These are phyloP conservation scores for Oemleria cerasiformis DNA, from an alignment of 306 rosid genomes.

Conservation along the genomic window DNA sequence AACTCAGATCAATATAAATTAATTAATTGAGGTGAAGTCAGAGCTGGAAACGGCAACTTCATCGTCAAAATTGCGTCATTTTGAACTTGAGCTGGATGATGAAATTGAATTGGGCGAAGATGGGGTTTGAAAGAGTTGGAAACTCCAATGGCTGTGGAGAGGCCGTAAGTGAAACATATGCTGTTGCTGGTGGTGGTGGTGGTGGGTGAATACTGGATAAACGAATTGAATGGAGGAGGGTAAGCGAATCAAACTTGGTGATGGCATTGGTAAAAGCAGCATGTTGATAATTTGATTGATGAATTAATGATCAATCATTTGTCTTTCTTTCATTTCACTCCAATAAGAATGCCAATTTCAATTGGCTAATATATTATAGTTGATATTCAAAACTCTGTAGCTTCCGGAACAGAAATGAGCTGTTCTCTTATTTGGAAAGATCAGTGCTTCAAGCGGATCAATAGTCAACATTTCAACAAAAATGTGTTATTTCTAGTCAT, in stretches of 20 bases:
- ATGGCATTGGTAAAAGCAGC: constrained; percentile 39
- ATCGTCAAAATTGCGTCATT: constrained; percentile 33
- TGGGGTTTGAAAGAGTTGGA: constrained; percentile 27
- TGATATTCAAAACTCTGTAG: too few relatives aligned
- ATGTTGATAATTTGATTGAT: neutral
- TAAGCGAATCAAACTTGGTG: constrained; percentile 31
- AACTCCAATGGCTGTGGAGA: constrained; percentile 21
- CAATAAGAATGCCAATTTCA: too few relatives aligned
- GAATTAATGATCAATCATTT: too few relatives aligned
- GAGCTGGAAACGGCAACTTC: constrained; percentile 50
- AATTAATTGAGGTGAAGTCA: constrained; percentile 78
- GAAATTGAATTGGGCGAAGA: constrained; percentile 9
- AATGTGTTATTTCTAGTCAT: too few relatives aligned
- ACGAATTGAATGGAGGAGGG: constrained; percentile 26
- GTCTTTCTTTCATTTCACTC: too few relatives aligned
- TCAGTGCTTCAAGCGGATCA: too few relatives aligned
- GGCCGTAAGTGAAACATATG: constrained; percentile 17
- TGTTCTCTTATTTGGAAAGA: too few relatives aligned
- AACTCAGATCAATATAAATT: too few relatives aligned
- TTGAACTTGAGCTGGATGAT: constrained; percentile 18
- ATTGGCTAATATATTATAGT: too few relatives aligned
- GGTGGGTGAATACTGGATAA: constrained; percentile 33
- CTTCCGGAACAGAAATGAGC: too few relatives aligned
- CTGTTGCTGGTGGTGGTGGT: constrained; percentile 37
- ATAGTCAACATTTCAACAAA: too few relatives aligned